phyloP scores from a whole-genome alignment of 169 alveolate species.

The Plasmodium billcollinsi region DNA sequence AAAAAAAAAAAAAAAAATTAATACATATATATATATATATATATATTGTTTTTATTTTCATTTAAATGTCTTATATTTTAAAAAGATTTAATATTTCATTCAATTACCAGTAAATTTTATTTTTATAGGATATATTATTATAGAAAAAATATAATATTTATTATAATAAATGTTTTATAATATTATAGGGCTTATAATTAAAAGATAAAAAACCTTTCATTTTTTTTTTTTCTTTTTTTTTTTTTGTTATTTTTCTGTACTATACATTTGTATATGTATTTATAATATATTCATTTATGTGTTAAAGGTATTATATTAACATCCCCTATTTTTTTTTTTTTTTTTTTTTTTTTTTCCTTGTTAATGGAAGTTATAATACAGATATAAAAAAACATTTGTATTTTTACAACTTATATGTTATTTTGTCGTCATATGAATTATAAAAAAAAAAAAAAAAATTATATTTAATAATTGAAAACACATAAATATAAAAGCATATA shows the following conservation, averaged over 20 bases:
- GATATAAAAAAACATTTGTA: too few relatives aligned
- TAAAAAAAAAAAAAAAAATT: too few relatives aligned
- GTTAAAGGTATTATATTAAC: too few relatives aligned
- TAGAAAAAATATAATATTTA: constrained; percentile 16
- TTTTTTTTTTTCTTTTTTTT: constrained; percentile 14
- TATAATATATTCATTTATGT: neutral
- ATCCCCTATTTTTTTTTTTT: neutral
- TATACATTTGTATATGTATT: neutral
- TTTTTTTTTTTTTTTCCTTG: neutral
- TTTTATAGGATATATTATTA: too few relatives aligned
- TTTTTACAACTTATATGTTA: too few relatives aligned
- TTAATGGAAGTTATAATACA: too few relatives aligned
- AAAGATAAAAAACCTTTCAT: neutral
- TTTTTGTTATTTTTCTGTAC: constrained; percentile 2
- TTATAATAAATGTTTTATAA: constrained; percentile 1
- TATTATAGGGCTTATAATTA: constrained; percentile 12
- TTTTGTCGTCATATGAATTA: too few relatives aligned
- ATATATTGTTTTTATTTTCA: neutral
- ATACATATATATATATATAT: constrained; percentile 2
- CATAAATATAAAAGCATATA: neutral
- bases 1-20: constrained; percentile 29
- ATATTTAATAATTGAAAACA: too few relatives aligned
- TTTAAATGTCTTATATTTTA: neutral
- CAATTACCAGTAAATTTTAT: too few relatives aligned
- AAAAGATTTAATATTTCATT: too few relatives aligned